phyloP scores from a whole-genome alignment of 1,139 yeast species.

The Yamadazyma aaseri region DNA sequence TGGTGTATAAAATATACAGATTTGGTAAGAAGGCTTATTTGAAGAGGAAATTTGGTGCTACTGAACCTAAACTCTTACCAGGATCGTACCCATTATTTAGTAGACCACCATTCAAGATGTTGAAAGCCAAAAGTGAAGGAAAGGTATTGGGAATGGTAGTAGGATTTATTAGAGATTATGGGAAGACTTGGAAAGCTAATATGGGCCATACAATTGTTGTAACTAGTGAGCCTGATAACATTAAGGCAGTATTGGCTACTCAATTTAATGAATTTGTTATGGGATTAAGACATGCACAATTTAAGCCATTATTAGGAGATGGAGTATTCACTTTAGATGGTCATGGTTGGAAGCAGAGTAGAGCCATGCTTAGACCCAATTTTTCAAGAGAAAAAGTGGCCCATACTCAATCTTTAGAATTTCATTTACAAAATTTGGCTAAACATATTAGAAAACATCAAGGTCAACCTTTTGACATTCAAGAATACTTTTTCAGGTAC shows the following conservation, averaged over 20 bases:
- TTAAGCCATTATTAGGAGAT: conserved; percentile 47
- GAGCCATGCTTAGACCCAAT: conserved; percentile 56
- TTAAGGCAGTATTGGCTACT: conserved; percentile 36
- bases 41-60: conserved; percentile 16
- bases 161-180: conserved; percentile 8
- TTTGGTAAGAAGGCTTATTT: conserved; percentile 5
- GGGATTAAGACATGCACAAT: conserved; percentile 40
- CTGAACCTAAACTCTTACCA: conserved; percentile 15
- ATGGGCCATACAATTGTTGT: conserved; percentile 20
- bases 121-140: conserved; percentile 15
- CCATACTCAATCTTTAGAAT: conserved; percentile 44
- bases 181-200: conserved; percentile 12
- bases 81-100: conserved; percentile 18
- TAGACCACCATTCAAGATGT: conserved; percentile 13
- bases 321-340: conserved; percentile 59
- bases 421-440: conserved; percentile 38
- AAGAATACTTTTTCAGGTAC: conserved; percentile 34
- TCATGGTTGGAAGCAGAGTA: conserved; percentile 53
- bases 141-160: conserved; percentile 9
- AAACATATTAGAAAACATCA: conserved; percentile 26
- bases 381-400: conserved; percentile 52
- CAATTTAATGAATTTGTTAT: conserved; percentile 50
- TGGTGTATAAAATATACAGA: conserved; percentile 7
- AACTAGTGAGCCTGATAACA: conserved; percentile 28
- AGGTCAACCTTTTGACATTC: conserved; percentile 32